Percentiles rank a stretch among this genome's conserved stretches.
Conservation (phyloP, 1,139 yeast genomes). For the Sugiyamaella japonica region DNA sequence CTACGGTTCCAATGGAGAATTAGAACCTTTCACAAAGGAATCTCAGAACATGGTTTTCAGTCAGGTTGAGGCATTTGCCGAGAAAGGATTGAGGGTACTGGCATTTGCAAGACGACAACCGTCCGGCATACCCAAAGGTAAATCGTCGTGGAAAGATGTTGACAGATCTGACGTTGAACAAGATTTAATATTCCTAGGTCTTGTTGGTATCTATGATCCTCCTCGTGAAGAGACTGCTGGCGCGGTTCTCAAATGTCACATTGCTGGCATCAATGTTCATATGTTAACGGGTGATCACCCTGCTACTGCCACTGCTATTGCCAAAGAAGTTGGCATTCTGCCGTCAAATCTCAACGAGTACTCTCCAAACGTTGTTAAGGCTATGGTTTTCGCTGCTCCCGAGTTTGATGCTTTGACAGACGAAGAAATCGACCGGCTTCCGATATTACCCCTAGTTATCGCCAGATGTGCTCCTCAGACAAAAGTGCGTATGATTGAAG, state of each 20-base stretch:
- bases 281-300: slow-evolving; percentile 89
- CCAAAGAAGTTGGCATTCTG: slow-evolving; percentile 80
- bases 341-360: slow-evolving; percentile 70
- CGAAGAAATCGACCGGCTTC: slow-evolving; percentile 63
- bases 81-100: slow-evolving; percentile 71
- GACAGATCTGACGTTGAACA: slow-evolving; percentile 57
- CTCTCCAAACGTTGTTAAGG: slow-evolving; percentile 55
- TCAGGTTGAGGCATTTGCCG: slow-evolving; percentile 63
- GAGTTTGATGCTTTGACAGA: slow-evolving; percentile 68
- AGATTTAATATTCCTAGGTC: slow-evolving; percentile 60
- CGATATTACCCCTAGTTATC: slow-evolving; percentile 73
- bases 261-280: slow-evolving; percentile 77
- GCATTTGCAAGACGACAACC: slow-evolving; percentile 54
- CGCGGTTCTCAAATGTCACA: slow-evolving; percentile 67
- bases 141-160: slow-evolving; percentile 33
- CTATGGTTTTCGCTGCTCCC: slow-evolving; percentile 73
- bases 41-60: slow-evolving; percentile 48
- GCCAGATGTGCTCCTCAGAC: slow-evolving; percentile 88
- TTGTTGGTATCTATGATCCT: slow-evolving; percentile 82
- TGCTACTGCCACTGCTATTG: slow-evolving; percentile 78
- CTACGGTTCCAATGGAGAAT: slow-evolving; percentile 44
- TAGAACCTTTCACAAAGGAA: slow-evolving; percentile 36
- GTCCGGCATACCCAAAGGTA: slow-evolving; percentile 6
- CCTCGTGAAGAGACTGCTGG: slow-evolving; percentile 72
- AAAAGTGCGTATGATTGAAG: slow-evolving; percentile 81